Evolutionary conservation across 2,329 filamentous ascomycete genomes (phyloP), one percentile per base, ranked within the genome.

Genomic region (Neopestalotiopsis sp.): DNA sequence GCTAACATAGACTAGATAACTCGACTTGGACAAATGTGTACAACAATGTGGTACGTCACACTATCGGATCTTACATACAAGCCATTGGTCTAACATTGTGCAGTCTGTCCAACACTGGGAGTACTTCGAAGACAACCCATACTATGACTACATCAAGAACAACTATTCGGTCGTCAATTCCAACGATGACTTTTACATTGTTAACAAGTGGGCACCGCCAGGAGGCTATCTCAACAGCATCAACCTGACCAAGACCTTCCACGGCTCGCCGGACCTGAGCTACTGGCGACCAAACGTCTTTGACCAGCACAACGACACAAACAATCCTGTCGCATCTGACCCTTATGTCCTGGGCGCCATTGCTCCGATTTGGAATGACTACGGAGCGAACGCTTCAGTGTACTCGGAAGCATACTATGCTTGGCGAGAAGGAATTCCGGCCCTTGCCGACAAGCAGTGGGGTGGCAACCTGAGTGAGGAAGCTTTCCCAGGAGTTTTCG

Each of bases 311-410:
- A 86, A 87, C 67, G 76, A 77, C 0, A 82, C 81, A 0, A 82
- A 87, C 66, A 87, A 88, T 70, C 82, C 85, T 0, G 70, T 79
- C 1, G 73, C 74, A 9, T 71, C 79, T 3, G 81, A 80, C 40
- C 77, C 81, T 0, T 76, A 78, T 1, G 80, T 88, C 1, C 79
- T 84, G 3, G 87, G 87, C 0, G 81, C 85, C 30, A 81, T 88
- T 34, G 79, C 82, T 3, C 82, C 87, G 1, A 75, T 86, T 4
- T 88, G 87, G 87, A 88, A 88, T 68, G 86, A 89, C 70, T 87
- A 84, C 64, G 86, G 86, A 1, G 78, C 83, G 0, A 87, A 88
- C 70, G 82, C 85, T 3, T 82, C 83, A 0, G 84, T 84, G 0
- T 85, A 85, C 68, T 81, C 84, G 1, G 86, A 88, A 73, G 81